These are phyloP conservation scores for Calonectria fujianensis DNA, from an alignment of 2,329 filamentous ascomycete species.

Conservation along the genomic window DNA sequence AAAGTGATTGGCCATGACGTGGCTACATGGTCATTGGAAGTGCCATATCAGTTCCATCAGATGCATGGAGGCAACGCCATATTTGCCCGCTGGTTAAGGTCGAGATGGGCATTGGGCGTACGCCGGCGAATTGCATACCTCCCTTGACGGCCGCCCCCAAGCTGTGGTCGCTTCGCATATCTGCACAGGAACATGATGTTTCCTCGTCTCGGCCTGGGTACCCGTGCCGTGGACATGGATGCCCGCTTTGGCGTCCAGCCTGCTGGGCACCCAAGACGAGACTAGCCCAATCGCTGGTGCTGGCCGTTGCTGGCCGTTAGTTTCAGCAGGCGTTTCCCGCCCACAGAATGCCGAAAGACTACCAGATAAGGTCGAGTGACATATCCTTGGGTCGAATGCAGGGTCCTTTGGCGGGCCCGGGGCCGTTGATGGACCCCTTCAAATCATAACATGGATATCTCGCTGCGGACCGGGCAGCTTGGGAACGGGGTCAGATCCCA, in stretches of 20 bases:
- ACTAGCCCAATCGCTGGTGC: not conserved
- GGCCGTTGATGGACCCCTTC: conserved; percentile 24
- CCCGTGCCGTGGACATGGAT: conserved; percentile 20
- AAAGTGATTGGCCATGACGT: conserved; percentile 33
- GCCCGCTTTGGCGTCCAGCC: conserved; percentile 3
- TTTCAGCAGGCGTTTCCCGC: not conserved
- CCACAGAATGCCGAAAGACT: not conserved
- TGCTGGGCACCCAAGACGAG: not conserved
- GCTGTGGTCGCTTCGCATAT: conserved; percentile 34
- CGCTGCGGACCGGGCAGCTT: conserved; percentile 28
- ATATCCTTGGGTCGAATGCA: conserved; percentile 9
- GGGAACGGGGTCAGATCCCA: conserved; percentile 21
- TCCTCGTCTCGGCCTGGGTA: conserved; percentile 12
- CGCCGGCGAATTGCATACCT: conserved; percentile 29
- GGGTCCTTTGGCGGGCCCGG: conserved; percentile 15
- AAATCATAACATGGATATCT: not conserved
- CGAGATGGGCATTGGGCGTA: conserved; percentile 29
- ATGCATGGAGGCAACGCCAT: conserved; percentile 34
- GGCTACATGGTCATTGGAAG: conserved; percentile 11
- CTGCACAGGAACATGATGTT: conserved; percentile 24
- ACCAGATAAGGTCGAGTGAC: conserved; percentile 28
- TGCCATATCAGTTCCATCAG: conserved; percentile 34
- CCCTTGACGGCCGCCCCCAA: conserved; percentile 8
- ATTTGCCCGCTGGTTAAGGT: conserved; percentile 4
- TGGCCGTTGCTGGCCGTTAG: not conserved